phyloP scores from a whole-genome alignment of 73 alveolate genomes.

The Paramecium sexaurelia region DNA sequence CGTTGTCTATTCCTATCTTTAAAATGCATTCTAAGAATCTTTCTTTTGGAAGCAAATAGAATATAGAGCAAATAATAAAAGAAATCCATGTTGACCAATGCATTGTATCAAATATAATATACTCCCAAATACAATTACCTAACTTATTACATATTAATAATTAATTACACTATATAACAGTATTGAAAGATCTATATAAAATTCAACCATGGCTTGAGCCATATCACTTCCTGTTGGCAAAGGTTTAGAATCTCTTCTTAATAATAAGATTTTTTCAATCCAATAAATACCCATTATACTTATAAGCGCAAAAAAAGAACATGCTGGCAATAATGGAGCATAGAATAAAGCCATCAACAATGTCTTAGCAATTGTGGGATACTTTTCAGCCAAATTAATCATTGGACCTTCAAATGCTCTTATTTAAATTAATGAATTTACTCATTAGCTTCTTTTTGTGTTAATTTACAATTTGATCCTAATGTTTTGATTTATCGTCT shows the following conservation, averaged over 20 bases:
- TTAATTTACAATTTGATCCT: not conserved
- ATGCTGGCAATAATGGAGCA: not conserved
- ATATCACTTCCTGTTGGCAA: not conserved
- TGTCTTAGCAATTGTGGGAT: slow-evolving; percentile 14
- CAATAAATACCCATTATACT: not conserved
- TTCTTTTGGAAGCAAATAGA: not conserved
- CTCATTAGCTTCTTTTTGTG: slow-evolving; percentile 31
- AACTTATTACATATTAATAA: not conserved
- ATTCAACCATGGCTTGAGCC: slow-evolving; percentile 39
- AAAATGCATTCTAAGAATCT: not conserved
- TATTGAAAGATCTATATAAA: not conserved
- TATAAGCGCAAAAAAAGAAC: not conserved
- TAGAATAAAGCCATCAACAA: slow-evolving; percentile 3
- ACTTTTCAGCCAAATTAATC: not conserved
- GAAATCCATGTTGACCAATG: slow-evolving; percentile 14
- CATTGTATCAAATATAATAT: not conserved
- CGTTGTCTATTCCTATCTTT: not conserved
- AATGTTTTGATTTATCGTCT: not conserved
- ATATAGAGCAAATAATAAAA: not conserved
- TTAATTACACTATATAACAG: not conserved
- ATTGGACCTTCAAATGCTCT: slow-evolving; percentile 42
- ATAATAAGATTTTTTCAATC: not conserved
- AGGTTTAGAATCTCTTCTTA: slow-evolving; percentile 22
- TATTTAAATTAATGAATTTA: not conserved
- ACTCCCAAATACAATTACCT: slow-evolving; percentile 17